Conservation (phyloP, 2,329 filamentous ascomycete genomes). For the Paraconiothyrium brasiliense region DNA sequence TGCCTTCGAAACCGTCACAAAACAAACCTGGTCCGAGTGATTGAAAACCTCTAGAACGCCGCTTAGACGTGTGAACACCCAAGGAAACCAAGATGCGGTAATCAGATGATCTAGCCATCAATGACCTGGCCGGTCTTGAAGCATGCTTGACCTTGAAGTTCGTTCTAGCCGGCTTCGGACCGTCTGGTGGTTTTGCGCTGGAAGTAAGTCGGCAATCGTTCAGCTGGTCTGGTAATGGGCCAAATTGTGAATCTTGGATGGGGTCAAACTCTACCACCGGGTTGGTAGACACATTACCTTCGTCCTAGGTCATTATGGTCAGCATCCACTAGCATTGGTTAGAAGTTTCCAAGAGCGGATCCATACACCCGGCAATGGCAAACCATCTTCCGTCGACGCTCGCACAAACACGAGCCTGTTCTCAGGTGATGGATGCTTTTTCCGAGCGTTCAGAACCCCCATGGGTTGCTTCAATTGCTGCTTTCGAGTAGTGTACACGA, state of each 20-base stretch:
- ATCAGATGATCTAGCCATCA: background rate
- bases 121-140: background rate
- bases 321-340: constrained; percentile 17
- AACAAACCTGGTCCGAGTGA: background rate
- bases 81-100: background rate
- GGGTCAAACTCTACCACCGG: constrained; percentile 31
- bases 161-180: background rate
- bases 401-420: constrained; percentile 39
- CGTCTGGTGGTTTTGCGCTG: background rate
- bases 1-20: constrained; percentile 18
- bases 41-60: background rate
- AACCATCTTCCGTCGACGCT: constrained; percentile 37
- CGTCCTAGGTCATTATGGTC: constrained; percentile 27
- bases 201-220: background rate
- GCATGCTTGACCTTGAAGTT: background rate
- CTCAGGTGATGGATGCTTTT: constrained; percentile 32
- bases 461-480: constrained; percentile 1
- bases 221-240: background rate
- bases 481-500: background rate
- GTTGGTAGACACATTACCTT: constrained; percentile 11
- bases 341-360: background rate
- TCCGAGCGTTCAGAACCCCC: constrained; percentile 23
- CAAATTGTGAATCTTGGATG: constrained; percentile 37
- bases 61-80: background rate
- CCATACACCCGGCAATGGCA: constrained; percentile 40